A percentile compares a stretch with the other conserved stretches of the same genome.
Evolutionary conservation across 192 early-diverging fungal genomes (phyloP).

Genomic region (Gonapodya prolifera): DNA sequence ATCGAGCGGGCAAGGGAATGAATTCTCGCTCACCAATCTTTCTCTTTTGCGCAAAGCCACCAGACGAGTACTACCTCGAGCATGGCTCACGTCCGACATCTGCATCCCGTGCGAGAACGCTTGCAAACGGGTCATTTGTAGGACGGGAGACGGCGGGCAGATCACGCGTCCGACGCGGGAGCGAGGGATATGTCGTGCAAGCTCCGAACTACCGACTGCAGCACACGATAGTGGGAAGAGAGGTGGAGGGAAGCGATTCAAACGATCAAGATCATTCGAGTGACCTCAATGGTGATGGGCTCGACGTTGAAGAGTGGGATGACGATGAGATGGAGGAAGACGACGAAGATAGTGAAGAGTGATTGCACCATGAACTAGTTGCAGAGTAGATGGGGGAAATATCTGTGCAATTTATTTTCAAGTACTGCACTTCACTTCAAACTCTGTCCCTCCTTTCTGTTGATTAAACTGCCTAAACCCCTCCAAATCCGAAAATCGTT

Average conservation of each 20-base stretch:
- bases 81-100: background rate
- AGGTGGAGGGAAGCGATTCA: background rate
- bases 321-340: background rate
- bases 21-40: background rate
- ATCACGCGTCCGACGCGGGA: slow-evolving; percentile 18
- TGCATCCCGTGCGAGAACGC: background rate
- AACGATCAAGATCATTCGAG: background rate
- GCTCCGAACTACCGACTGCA: background rate
- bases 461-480: too few species aligned
- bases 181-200: slow-evolving; percentile 37
- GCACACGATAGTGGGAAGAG: background rate
- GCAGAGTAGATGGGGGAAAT: background rate
- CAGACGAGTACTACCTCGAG: background rate
- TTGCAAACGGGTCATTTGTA: too few species aligned
- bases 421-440: too few species aligned
- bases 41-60: background rate
- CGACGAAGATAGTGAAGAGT: background rate
- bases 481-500: background rate
- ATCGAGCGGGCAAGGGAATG: background rate
- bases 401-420: background rate
- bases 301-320: background rate
- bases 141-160: too few species aligned
- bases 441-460: too few species aligned
- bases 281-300: background rate
- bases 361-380: background rate